Evolutionary conservation across 306 rosid species (phyloP).

Genomic region (barrel medic (Medicago truncatula)): DNA sequence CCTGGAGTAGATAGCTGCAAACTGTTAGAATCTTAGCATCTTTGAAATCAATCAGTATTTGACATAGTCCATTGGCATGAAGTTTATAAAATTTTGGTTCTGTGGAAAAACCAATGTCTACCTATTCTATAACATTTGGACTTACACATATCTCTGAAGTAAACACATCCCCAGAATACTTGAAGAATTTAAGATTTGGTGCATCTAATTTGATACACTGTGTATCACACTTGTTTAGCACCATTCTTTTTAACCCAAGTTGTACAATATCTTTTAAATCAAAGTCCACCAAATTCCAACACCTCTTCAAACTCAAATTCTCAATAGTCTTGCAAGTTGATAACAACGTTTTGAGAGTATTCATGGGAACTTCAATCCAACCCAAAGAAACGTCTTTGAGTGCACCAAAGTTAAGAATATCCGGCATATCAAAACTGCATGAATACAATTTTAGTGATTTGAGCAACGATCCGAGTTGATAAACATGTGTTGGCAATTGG

Average conservation of each 20-base stretch:
- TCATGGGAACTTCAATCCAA: background rate
- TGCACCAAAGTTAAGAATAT: background rate
- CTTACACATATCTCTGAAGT: background rate
- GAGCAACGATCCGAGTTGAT: background rate
- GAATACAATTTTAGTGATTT: slow-evolving; percentile 35
- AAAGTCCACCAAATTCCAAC: slow-evolving; percentile 29
- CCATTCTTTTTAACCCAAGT: slow-evolving; percentile 26
- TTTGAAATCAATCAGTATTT: background rate
- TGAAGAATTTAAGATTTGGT: slow-evolving; percentile 23
- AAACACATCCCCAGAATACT: slow-evolving; percentile 21
- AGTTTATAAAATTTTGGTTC: background rate
- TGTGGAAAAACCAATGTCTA: slow-evolving; percentile 17
- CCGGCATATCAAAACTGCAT: background rate
- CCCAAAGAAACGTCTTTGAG: slow-evolving; percentile 46
- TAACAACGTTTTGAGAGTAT: background rate
- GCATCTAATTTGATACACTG: background rate
- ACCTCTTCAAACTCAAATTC: slow-evolving; percentile 32
- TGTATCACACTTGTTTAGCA: slow-evolving; percentile 15
- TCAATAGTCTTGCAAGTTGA: background rate
- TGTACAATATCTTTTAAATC: background rate
- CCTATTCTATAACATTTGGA: slow-evolving; percentile 16
- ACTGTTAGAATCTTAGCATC: slow-evolving; percentile 24
- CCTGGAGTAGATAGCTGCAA: slow-evolving; percentile 47
- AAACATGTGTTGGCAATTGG: background rate
- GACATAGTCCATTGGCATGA: background rate